phyloP scores from a whole-genome alignment of 2,329 filamentous ascomycete species.

The Sclerotiophoma versabilis region DNA sequence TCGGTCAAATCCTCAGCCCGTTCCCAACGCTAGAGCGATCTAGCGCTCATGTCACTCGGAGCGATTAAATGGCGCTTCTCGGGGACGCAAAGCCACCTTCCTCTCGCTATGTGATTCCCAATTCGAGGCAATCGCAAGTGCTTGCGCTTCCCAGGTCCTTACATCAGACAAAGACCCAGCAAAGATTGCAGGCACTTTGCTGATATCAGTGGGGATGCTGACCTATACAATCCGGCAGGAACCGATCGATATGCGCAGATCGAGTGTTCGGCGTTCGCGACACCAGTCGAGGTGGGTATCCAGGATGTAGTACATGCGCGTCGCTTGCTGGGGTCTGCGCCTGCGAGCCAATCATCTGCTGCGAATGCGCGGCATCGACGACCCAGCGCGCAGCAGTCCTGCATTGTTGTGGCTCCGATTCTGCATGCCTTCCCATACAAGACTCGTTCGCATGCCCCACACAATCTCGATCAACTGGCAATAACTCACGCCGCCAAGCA shows the following conservation, averaged over 20 bases:
- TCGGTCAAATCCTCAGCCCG: constrained; percentile 4
- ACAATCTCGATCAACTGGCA: neutral
- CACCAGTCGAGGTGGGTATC: constrained; percentile 6
- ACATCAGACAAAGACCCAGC: neutral
- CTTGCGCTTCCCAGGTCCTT: neutral
- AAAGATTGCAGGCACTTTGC: neutral
- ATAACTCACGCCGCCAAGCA: neutral
- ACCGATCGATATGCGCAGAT: constrained; percentile 1
- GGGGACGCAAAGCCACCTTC: neutral
- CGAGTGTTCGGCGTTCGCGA: constrained; percentile 10
- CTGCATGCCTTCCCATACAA: constrained; percentile 8
- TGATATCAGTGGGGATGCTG: neutral
- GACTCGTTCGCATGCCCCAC: constrained; percentile 20
- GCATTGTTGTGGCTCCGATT: constrained; percentile 5
- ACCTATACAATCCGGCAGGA: constrained; percentile 1
- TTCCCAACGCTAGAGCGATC: neutral
- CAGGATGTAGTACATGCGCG: constrained; percentile 3
- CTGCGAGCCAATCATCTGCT: neutral
- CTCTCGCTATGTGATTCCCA: neutral
- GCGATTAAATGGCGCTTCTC: constrained; percentile 5
- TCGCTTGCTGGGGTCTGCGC: constrained; percentile 11
- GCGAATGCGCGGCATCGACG: constrained; percentile 1
- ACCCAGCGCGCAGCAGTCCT: neutral
- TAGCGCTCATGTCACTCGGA: constrained; percentile 5
- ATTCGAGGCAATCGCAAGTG: neutral